Evolutionary conservation across 805 yeast species (phyloP).

Genomic region (Pichia ethanolica): DNA sequence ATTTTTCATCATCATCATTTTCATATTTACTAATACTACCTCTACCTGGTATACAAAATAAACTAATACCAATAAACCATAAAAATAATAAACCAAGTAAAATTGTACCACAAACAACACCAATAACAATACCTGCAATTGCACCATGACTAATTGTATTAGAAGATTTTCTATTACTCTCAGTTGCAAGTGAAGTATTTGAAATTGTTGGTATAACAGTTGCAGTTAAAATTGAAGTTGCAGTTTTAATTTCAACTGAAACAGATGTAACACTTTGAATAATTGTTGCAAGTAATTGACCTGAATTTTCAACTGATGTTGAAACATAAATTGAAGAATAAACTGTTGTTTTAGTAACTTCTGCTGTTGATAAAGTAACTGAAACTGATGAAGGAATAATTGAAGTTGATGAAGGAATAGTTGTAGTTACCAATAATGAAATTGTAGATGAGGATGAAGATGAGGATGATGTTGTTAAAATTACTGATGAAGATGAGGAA

Average conservation of each 20-base stretch:
- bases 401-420: slow-evolving; percentile 7
- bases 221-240: slow-evolving; percentile 13
- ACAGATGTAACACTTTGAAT: slow-evolving; percentile 17
- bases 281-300: slow-evolving; percentile 13
- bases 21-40: slow-evolving; percentile 10
- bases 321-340: slow-evolving; percentile 8
- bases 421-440: slow-evolving; percentile 11
- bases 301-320: slow-evolving; percentile 9
- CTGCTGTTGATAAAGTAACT: neutral
- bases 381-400: neutral
- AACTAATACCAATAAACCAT: slow-evolving; percentile 12
- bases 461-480: slow-evolving; percentile 16
- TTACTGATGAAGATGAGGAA: slow-evolving; percentile 12
- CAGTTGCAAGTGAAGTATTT: slow-evolving; percentile 3
- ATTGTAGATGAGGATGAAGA: slow-evolving; percentile 12
- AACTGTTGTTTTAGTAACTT: slow-evolving; percentile 5
- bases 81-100: slow-evolving; percentile 14
- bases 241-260: neutral
- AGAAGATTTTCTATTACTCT: slow-evolving; percentile 3
- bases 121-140: slow-evolving; percentile 31
- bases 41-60: slow-evolving; percentile 17
- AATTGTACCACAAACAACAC: slow-evolving; percentile 22
- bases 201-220: slow-evolving; percentile 3
- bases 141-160: slow-evolving; percentile 24
- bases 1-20: slow-evolving; percentile 18